Base-by-base conservation (phyloP, 441 rosid genomes). In the Iberis amara region DNA sequence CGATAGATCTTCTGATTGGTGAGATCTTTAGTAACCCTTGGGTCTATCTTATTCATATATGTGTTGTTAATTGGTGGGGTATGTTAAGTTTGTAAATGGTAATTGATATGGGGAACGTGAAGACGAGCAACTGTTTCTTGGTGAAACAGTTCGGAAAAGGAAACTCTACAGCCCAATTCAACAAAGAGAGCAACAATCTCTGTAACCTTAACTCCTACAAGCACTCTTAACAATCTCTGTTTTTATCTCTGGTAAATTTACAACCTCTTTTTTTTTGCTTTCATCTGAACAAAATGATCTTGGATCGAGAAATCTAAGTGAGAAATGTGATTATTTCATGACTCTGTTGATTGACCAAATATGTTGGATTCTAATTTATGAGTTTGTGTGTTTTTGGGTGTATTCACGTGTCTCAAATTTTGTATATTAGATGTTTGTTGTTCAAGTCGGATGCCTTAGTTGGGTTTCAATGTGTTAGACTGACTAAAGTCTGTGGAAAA, bases 191-290 rank as follows among this genome's bases (percentile, higher is more conserved):
- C 21, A 80, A 78, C 72, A 74, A 80, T 52, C 83, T 73, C 55
- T 80, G 64, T 76, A 80, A 80, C 66, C 69, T 78, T 40, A 73
- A 78, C 75, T 73, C 79, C 51, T 80, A 71, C 81, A 78, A 80
- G 43, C 76, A 80, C 75, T 80, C n/a, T n/a, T n/a, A n/a, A n/a
- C n/a, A n/a, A n/a, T n/a, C n/a, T n/a, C n/a, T n/a, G n/a, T n/a
- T n/a, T n/a, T n/a, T n/a, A n/a, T n/a, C n/a, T n/a, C 86, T 24
- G 83, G 86, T 77, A 61, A 3, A 2, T 28, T 4, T 8, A 40
- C 30, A 4, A 8, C 8, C 4, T 50, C 33, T 11, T 11, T 27
- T 47, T 11, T 8, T 3, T 7, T 11, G 7, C 2, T 30, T 30
- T n/a, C 26, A 11, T 5, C 9, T 11, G 21, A 37, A 30, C 5